Conservation (phyloP, 2,329 filamentous ascomycete species). For the Ascomycota sp. region DNA sequence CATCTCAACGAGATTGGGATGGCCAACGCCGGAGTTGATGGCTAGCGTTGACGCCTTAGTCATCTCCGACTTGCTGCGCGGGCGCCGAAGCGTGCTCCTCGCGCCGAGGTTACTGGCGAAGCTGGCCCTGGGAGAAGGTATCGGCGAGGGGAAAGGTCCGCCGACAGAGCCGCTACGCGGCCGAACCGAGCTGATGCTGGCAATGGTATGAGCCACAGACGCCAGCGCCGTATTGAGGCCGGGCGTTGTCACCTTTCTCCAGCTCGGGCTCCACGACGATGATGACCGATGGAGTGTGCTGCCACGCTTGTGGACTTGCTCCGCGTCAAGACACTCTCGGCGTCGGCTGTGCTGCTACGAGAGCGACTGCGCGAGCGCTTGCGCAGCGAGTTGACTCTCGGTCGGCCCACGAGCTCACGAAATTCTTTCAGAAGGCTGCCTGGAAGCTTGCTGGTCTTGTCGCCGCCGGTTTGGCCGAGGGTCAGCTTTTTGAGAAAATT, state of each 20-base stretch:
- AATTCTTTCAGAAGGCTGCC: conserved; percentile 25
- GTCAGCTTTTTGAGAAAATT: conserved; percentile 43
- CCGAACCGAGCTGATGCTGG: conserved; percentile 35
- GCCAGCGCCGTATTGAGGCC: conserved; percentile 39
- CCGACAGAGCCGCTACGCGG: conserved; percentile 40
- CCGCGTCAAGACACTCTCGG: conserved; percentile 8
- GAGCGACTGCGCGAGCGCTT: conserved; percentile 24
- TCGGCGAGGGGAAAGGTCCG: conserved; percentile 21
- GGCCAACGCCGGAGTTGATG: conserved; percentile 12
- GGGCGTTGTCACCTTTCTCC: conserved; percentile 29
- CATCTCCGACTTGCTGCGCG: conserved; percentile 33
- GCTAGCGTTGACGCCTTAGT: conserved; percentile 15
- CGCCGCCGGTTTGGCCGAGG: conserved; percentile 22
- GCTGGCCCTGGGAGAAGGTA: conserved; percentile 32
- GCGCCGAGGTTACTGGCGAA: conserved; percentile 22
- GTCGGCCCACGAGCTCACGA: conserved; percentile 27
- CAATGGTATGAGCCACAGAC: conserved; percentile 32
- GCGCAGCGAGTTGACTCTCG: conserved; percentile 20
- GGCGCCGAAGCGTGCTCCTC: conserved; percentile 29
- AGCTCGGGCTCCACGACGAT: conserved; percentile 28
- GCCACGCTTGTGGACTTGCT: conserved; percentile 16
- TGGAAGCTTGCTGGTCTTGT: conserved; percentile 24
- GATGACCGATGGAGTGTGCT: conserved; percentile 24
- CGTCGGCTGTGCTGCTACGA: conserved; percentile 7
- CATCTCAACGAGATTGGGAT: conserved; percentile 26